Conservation (phyloP, 1,284 basidiomycete species). For the Meripilus lineatus region DNA sequence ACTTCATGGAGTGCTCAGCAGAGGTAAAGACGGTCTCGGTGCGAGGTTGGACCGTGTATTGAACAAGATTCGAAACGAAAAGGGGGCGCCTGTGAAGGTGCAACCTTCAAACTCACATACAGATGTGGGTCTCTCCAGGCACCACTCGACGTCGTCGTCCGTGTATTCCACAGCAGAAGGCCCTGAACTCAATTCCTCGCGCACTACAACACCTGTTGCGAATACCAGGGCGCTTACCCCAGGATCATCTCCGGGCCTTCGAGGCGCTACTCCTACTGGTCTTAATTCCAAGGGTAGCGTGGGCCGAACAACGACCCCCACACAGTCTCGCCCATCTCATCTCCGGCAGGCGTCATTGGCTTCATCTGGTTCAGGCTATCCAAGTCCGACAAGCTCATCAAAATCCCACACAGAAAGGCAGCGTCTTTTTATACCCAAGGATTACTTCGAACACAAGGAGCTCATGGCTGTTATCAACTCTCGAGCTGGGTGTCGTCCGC, state of each 20-base stretch:
- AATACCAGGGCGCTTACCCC: too few species aligned
- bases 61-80: slow-evolving; percentile 62
- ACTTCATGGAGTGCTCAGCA: slow-evolving; percentile 56
- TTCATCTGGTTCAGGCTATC: slow-evolving; percentile 44
- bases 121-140: slow-evolving; percentile 25
- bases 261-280: too few species aligned
- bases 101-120: slow-evolving; percentile 18
- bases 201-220: slow-evolving; percentile 24
- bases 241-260: too few species aligned
- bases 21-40: slow-evolving; percentile 51
- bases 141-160: slow-evolving; percentile 44
- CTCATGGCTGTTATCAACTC: slow-evolving; percentile 84
- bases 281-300: slow-evolving; percentile 21
- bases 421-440: slow-evolving; percentile 53
- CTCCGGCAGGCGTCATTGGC: slow-evolving; percentile 57
- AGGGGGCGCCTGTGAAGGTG: slow-evolving; percentile 19
- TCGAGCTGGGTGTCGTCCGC: slow-evolving; percentile 39
- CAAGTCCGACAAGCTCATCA: slow-evolving; percentile 26
- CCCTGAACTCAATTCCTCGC: slow-evolving; percentile 14
- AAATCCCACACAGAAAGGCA: slow-evolving; percentile 15
- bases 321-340: slow-evolving; percentile 18
- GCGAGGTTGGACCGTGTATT: slow-evolving; percentile 79
- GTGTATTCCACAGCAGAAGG: slow-evolving; percentile 52
- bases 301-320: slow-evolving; percentile 18
- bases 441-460: slow-evolving; percentile 79